Conservation (phyloP, 176 grass and related monocot genomes). For the Saccharum spontaneum region DNA sequence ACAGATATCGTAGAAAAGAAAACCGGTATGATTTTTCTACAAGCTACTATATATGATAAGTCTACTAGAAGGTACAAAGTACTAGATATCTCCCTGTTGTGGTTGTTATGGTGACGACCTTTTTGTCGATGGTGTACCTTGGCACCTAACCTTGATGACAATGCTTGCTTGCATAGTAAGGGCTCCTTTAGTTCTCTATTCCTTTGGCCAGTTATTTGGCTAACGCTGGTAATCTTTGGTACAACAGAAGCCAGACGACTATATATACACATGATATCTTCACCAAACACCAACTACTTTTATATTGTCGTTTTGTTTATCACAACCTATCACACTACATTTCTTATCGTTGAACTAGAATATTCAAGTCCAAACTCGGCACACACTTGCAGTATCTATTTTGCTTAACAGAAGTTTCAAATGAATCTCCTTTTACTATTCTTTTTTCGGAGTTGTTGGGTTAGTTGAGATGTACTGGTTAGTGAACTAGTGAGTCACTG, state of each 20-base stretch:
- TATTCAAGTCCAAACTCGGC: slow-evolving; percentile 6
- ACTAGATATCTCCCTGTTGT: slow-evolving; percentile 29
- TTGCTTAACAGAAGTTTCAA: slow-evolving; percentile 14
- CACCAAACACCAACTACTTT: slow-evolving; percentile 12
- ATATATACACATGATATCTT: slow-evolving; percentile 16
- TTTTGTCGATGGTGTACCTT: slow-evolving; percentile 39
- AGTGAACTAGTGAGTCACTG: background rate
- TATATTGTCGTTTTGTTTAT: slow-evolving; percentile 2
- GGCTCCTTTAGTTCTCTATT: slow-evolving; percentile 11
- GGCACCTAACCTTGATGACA: slow-evolving; percentile 54
- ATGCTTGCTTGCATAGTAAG: slow-evolving; percentile 51
- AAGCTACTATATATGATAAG: slow-evolving; percentile 4
- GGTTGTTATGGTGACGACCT: slow-evolving; percentile 44
- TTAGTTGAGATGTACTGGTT: slow-evolving; percentile 15
- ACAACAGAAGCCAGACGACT: slow-evolving; percentile 6
- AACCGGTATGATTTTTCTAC: background rate
- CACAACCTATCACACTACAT: background rate
- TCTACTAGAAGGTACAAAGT: slow-evolving; percentile 13
- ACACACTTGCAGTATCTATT: slow-evolving; percentile 17
- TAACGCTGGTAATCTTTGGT: slow-evolving; percentile 18
- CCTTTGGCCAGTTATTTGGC: background rate
- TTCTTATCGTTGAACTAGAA: background rate
- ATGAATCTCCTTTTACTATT: slow-evolving; percentile 27
- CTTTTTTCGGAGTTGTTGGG: background rate
- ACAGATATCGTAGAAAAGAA: background rate